Evolutionary conservation across 352 stramenopile species (phyloP), one percentile per base, ranked within the genome.

Genomic region (Globisporangium paroecandrum): DNA sequence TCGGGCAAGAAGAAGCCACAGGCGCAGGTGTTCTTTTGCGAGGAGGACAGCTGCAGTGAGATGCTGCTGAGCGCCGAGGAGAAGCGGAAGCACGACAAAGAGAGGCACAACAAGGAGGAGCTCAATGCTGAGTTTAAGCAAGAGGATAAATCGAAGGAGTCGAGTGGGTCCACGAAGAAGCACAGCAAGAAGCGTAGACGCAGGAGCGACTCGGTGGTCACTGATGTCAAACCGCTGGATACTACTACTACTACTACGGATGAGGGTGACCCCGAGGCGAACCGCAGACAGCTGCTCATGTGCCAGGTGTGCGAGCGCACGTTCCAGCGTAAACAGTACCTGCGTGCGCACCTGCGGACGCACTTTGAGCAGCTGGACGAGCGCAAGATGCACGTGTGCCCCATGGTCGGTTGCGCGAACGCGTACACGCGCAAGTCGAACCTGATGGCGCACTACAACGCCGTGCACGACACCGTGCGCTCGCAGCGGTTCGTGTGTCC

Each of bases 371-470:
- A 73, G 4, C 65, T 89, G 18, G 80, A 91, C 34, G 80, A 85
- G 49, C 80, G 83, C 67, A 91, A 91, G 67, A 64, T 81, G 56
- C 84, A 78, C 58, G 63, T 65, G 58, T 95, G 87, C 66, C 82
- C 85, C 5, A 78, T 91, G 69, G 58, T 65, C 2, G 74, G 70
- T 6, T 95, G 87, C 47, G 66, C 69, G 58, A 92, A 89, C 61
- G 49, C 70, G 18, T 95, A 93, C 73, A 91, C 85, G 22, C 80
- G 79, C 24, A 73, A 82, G 32, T 87, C 83, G 10, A 95, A 95
- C 46, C 54, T 93, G 27, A 92, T 90, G 77, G 68, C 81, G 29
- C 87, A 93, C 64, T 89, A 88, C 58, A 90, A 91, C 65, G 82
- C 83, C 8, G 76, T 82, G 32, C 85, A 93, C 53, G 82, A 91